Base-by-base conservation (phyloP, 2,329 filamentous ascomycete genomes). In the Didymellaceae sp. region DNA sequence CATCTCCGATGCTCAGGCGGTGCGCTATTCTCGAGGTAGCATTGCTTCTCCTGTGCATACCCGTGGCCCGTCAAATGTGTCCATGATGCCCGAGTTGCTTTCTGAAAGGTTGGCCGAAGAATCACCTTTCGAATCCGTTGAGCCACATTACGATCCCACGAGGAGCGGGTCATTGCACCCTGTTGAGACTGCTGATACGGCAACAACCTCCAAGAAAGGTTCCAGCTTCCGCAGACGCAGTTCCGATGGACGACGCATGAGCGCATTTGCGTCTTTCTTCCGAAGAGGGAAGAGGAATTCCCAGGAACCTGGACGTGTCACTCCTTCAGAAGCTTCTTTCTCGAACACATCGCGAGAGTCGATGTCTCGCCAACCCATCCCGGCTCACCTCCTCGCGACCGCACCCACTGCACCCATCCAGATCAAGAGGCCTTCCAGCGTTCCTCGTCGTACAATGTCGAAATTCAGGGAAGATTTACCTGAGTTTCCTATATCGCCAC, bases 401-500 rank as follows among this genome's bases (percentile, higher is more conserved):
- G 50, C 71, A 66, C 66, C 31, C 60, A 43, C 71, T 65, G 40
- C 72, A n/a, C 65, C 68, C 4, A 62, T 70, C n/a, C 60, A 64
- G 41, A 72, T 77, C 25, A 77, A 79, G 49, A 73, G 78, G 46
- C 76, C 77, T 35, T 80, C 81, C 16, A 80, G 78, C 30, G 78
- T 86, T 5, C 88, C 91, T 5, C 88, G 89, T 64, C 85, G 92
- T 47, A 94, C 91, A 4, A 87, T 90, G 73, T 97, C 92, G 28
- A 92, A 90, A 47, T 97, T 97, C 76, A 84, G 89, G 39, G 93
- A 97, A 75, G 91, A 97, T 66, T 80, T 97, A 10, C 92, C 91
- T 4, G 93, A 97, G 67, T 82, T 91, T 42, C 89, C 90, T 2
- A 74, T 92, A 10, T 94, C 91, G n/a, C 90, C 91, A 8, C 90